phyloP scores from a whole-genome alignment of 1,139 yeast genomes.

The Debaryomyces fabryi region DNA sequence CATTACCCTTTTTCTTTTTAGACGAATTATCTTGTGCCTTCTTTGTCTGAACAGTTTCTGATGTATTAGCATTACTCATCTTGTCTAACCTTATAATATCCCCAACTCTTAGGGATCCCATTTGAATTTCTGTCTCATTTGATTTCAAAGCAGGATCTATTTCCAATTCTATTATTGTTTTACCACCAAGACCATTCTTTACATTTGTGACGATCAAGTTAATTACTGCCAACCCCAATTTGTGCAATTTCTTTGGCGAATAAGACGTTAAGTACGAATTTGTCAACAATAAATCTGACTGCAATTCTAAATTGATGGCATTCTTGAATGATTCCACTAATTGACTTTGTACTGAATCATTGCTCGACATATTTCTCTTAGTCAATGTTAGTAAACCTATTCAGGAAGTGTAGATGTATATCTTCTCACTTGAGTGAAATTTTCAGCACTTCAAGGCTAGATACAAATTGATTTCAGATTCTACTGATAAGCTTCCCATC shows the following conservation, averaged over 20 bases:
- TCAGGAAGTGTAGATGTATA: background rate
- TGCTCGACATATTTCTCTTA: background rate
- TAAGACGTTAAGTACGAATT: constrained; percentile 49
- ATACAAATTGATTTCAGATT: background rate
- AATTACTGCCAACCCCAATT: constrained; percentile 72
- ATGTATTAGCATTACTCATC: constrained; percentile 24
- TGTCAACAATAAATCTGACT: constrained; percentile 60
- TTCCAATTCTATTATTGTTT: constrained; percentile 64
- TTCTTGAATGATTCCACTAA: constrained; percentile 49
- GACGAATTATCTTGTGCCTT: constrained; percentile 26
- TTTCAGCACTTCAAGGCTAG: background rate
- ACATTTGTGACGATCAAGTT: constrained; percentile 63
- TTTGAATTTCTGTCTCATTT: constrained; percentile 42
- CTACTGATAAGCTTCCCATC: background rate
- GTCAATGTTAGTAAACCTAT: background rate
- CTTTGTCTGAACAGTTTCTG: constrained; percentile 22
- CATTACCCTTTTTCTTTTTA: constrained; percentile 21
- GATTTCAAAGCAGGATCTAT: constrained; percentile 58
- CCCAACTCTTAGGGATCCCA: constrained; percentile 71
- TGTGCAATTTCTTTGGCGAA: constrained; percentile 67
- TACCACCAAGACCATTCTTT: constrained; percentile 82
- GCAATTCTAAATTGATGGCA: constrained; percentile 59
- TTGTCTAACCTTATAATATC: constrained; percentile 67
- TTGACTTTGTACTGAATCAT: background rate
- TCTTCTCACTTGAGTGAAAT: background rate